These are phyloP conservation scores for Phytophthora palmivora DNA, from an alignment of 352 stramenopile genomes.

Conservation along the genomic window DNA sequence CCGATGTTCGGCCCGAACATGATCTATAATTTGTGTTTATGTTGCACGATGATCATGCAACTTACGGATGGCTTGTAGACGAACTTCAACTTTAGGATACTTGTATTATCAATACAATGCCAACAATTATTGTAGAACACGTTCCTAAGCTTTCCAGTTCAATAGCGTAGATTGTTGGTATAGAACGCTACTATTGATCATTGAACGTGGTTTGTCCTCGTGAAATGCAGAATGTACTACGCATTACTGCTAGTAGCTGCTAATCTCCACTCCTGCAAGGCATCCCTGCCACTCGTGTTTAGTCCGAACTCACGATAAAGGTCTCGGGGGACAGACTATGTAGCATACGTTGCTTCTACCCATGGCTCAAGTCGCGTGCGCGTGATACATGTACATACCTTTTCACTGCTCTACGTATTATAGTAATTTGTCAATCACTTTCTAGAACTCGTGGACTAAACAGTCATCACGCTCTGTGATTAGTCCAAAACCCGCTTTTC, in stretches of 20 bases:
- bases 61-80: background rate
- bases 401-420: too few species aligned
- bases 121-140: too few species aligned
- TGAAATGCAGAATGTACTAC: too few species aligned
- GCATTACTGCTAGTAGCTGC: background rate
- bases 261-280: background rate
- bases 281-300: background rate
- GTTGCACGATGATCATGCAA: background rate
- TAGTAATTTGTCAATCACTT: too few species aligned
- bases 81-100: background rate
- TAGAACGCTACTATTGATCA: too few species aligned
- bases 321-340: background rate
- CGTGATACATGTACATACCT: too few species aligned
- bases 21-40: background rate
- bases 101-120: too few species aligned
- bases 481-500: slow-evolving; percentile 11
- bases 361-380: too few species aligned
- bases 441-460: slow-evolving; percentile 18
- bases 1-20: slow-evolving; percentile 42
- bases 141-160: too few species aligned
- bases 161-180: too few species aligned
- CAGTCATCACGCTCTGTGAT: slow-evolving; percentile 18
- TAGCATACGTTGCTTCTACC: too few species aligned
- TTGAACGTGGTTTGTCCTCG: too few species aligned
- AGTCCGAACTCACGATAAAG: background rate